A percentile compares a stretch with the other conserved stretches of the same genome.
phyloP scores from a whole-genome alignment of 176 grass and related monocot genomes.

The Phoenix roebelenii region DNA sequence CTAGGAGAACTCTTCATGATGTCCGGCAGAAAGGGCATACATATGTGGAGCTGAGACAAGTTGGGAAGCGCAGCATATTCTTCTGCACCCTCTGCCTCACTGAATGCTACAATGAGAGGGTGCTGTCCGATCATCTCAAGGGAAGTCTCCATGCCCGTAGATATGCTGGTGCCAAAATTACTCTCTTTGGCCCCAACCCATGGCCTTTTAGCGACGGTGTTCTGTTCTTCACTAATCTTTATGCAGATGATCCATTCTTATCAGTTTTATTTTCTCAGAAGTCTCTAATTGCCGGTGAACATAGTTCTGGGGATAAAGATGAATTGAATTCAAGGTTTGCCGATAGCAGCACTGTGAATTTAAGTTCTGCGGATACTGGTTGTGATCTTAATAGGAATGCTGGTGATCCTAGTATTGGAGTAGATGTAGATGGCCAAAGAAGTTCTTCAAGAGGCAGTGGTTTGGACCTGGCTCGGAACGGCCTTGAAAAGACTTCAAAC shows the following conservation, averaged over 20 bases:
- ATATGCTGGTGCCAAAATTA: slow-evolving; percentile 73
- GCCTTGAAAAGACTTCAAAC: slow-evolving; percentile 7
- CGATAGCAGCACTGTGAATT: slow-evolving; percentile 11
- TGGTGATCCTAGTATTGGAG: background rate
- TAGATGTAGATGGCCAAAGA: slow-evolving; percentile 11
- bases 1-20: slow-evolving; percentile 62
- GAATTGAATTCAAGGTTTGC: slow-evolving; percentile 43
- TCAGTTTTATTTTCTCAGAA: slow-evolving; percentile 29
- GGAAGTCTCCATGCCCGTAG: slow-evolving; percentile 67
- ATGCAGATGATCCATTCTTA: slow-evolving; percentile 31
- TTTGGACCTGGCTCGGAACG: background rate
- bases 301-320: slow-evolving; percentile 13
- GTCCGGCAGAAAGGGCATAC: slow-evolving; percentile 81
- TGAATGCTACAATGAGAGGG: slow-evolving; percentile 80
- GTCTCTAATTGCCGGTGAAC: slow-evolving; percentile 38
- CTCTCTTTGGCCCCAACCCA: slow-evolving; percentile 74
- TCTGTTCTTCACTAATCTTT: slow-evolving; percentile 72
- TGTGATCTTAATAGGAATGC: background rate
- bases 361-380: slow-evolving; percentile 17
- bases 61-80: slow-evolving; percentile 75
- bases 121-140: slow-evolving; percentile 84
- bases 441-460: slow-evolving; percentile 12
- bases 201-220: slow-evolving; percentile 96
- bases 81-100: slow-evolving; percentile 99
- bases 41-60: slow-evolving; percentile 80